Percentiles rank a stretch among this genome's conserved stretches.
These are phyloP conservation scores for Coemansia sp. DNA, from an alignment of 192 early-diverging fungal species.

Conservation along the genomic window DNA sequence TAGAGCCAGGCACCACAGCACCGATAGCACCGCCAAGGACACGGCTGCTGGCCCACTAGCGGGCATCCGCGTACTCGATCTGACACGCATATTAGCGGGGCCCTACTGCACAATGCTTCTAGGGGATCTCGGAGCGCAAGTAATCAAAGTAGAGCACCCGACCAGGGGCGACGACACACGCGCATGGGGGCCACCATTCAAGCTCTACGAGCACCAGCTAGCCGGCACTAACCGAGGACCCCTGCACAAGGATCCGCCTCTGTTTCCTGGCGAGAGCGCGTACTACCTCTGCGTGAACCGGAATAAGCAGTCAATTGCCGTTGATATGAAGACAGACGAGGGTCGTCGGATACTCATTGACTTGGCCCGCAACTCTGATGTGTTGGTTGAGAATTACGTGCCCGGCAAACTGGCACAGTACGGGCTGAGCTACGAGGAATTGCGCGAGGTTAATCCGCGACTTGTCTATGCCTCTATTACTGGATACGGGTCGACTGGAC, in stretches of 20 bases:
- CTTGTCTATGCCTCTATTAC: constrained; percentile 85
- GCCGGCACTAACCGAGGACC: constrained; percentile 38
- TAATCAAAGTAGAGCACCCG: constrained; percentile 90
- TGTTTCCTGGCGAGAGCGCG: constrained; percentile 63
- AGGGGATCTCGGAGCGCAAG: constrained; percentile 80
- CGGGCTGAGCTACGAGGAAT: constrained; percentile 74
- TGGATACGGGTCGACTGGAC: constrained; percentile 86
- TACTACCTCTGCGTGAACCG: constrained; percentile 92
- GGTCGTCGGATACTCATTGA: constrained; percentile 66
- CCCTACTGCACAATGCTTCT: constrained; percentile 79
- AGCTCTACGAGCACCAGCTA: constrained; percentile 5
- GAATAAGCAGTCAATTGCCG: constrained; percentile 86
- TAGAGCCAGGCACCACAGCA: neutral
- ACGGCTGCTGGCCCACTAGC: constrained; percentile 50
- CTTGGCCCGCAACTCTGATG: constrained; percentile 68
- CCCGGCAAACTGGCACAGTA: constrained; percentile 79
- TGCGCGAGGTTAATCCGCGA: constrained; percentile 66
- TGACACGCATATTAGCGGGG: constrained; percentile 74
- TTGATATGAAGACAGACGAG: constrained; percentile 71
- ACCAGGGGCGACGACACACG: constrained; percentile 85
- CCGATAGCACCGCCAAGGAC: neutral
- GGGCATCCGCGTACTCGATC: constrained; percentile 68
- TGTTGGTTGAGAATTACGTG: constrained; percentile 90
- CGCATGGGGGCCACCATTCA: constrained; percentile 74
- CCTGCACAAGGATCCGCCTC: constrained; percentile 17